These are phyloP conservation scores for Lycium ferocissimum DNA, from an alignment of 257 asterid species.

Conservation along the genomic window DNA sequence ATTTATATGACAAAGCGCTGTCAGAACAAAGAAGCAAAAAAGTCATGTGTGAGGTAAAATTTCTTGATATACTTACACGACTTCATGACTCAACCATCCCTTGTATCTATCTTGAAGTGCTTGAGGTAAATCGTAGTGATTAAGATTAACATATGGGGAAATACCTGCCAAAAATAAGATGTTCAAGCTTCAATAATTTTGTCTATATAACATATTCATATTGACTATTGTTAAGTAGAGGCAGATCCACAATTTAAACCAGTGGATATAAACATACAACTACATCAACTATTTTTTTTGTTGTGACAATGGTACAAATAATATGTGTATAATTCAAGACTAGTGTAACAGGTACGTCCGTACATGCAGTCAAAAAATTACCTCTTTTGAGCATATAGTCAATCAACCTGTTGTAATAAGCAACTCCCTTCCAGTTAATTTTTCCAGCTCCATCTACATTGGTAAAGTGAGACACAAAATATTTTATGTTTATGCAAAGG, in stretches of 20 bases:
- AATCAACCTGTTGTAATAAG: slow-evolving; percentile 35
- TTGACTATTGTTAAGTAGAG: background rate
- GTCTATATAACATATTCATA: background rate
- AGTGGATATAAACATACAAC: background rate
- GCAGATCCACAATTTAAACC: background rate
- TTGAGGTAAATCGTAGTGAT: slow-evolving; percentile 73
- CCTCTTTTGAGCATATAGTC: slow-evolving; percentile 39
- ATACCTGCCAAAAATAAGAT: slow-evolving; percentile 49
- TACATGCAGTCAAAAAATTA: background rate
- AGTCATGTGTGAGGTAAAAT: background rate
- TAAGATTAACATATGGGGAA: slow-evolving; percentile 71
- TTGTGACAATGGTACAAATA: background rate
- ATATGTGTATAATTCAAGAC: background rate
- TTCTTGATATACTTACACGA: slow-evolving; percentile 59
- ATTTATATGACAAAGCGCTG: background rate
- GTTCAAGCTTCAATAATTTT: background rate
- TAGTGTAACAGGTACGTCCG: background rate
- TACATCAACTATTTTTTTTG: background rate
- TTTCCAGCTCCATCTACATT: slow-evolving; percentile 38
- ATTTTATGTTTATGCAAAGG: background rate
- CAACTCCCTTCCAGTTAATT: slow-evolving; percentile 36
- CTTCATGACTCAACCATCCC: slow-evolving; percentile 77
- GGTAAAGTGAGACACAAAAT: background rate
- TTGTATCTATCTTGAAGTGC: slow-evolving; percentile 64
- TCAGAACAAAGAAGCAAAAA: background rate